Percentiles rank a stretch among this genome's conserved stretches.
These are phyloP conservation scores for Linum trigynum DNA, from an alignment of 345 rosid species.

Conservation along the genomic window DNA sequence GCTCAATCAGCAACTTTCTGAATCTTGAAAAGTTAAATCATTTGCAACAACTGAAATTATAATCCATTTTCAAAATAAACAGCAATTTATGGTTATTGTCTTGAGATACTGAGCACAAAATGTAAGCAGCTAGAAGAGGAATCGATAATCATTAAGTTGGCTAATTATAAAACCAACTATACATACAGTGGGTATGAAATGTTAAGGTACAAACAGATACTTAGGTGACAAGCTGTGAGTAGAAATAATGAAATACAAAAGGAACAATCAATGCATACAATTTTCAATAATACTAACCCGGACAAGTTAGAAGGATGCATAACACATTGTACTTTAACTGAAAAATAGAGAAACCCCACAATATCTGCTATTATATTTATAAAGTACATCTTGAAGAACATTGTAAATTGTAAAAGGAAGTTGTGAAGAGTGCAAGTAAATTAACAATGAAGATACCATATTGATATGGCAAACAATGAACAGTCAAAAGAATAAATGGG, in stretches of 20 bases:
- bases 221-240: neutral
- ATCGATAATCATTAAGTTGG: neutral
- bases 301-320: neutral
- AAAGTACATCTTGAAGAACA: neutral
- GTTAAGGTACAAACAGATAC: neutral
- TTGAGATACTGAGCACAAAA: constrained; percentile 4
- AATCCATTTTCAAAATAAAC: constrained; percentile 6
- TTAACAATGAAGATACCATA: neutral
- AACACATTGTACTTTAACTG: neutral
- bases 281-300: neutral
- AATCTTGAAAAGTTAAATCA: constrained; percentile 19
- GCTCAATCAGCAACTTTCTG: constrained; percentile 20
- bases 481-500: neutral
- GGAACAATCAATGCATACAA: neutral
- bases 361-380: neutral
- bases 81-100: neutral
- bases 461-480: neutral
- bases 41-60: constrained; percentile 7
- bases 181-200: neutral
- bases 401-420: neutral
- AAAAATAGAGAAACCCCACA: neutral
- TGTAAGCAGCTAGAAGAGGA: neutral
- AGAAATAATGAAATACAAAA: neutral
- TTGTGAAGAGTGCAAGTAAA: neutral
- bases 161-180: neutral